Evolutionary conservation across 2,329 filamentous ascomycete species (phyloP).

Genomic region (Emergomyces pasteurianus): DNA sequence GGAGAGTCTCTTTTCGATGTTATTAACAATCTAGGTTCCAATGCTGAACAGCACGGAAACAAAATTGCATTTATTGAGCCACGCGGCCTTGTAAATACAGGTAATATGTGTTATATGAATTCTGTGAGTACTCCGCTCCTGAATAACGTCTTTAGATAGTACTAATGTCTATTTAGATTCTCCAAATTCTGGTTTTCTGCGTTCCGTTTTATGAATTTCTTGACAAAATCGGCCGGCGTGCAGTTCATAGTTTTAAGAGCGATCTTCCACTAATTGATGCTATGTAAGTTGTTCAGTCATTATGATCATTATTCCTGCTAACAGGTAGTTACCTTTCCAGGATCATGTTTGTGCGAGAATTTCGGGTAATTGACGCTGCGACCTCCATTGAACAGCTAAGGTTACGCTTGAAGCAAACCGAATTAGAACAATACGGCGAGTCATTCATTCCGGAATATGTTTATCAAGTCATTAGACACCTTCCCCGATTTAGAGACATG

Average conservation of each 20-base stretch:
- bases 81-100: conserved; percentile 86
- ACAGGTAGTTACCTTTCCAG: conserved; percentile 29
- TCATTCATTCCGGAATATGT: conserved; percentile 89
- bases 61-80: conserved; percentile 80
- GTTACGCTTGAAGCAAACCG: conserved; percentile 62
- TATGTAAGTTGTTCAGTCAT: conserved; percentile 48
- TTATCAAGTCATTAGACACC: conserved; percentile 77
- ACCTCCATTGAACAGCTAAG: conserved; percentile 61
- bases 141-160: background rate
- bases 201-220: conserved; percentile 90
- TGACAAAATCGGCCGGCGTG: conserved; percentile 71
- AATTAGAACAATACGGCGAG: conserved; percentile 82
- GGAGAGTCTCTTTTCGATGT: conserved; percentile 61
- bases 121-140: conserved; percentile 54
- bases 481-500: conserved; percentile 87
- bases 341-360: conserved; percentile 95
- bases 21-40: conserved; percentile 59
- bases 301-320: conserved; percentile 1
- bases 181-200: conserved; percentile 92
- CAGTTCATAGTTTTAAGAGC: conserved; percentile 84
- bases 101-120: conserved; percentile 99
- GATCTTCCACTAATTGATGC: conserved; percentile 88
- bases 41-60: conserved; percentile 42
- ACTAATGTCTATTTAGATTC: conserved; percentile 50
- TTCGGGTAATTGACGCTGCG: conserved; percentile 72